Conservation (phyloP, 108 stramenopile genomes). For the Nannochloropsis salina region DNA sequence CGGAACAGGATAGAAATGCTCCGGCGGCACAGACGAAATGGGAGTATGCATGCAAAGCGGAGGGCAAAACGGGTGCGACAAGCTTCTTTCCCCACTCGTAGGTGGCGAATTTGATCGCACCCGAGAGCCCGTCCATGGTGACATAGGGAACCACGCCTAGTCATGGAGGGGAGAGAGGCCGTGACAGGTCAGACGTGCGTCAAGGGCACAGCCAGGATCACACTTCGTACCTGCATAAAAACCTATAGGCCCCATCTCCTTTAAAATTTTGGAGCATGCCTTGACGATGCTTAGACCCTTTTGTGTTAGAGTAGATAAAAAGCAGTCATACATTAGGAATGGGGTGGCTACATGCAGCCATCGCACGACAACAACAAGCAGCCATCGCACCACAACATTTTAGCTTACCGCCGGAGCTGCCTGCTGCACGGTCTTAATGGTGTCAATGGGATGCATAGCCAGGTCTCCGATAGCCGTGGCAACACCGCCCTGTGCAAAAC, state of each 20-base stretch:
- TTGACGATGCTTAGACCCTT: slow-evolving; percentile 6
- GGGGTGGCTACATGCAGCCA: not conserved
- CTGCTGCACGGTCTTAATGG: slow-evolving; percentile 36
- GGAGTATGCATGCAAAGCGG: slow-evolving; percentile 25
- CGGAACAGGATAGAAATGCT: slow-evolving; percentile 52
- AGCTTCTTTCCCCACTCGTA: slow-evolving; percentile 42
- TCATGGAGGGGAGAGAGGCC: not conserved
- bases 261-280: slow-evolving; percentile 23
- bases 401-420: not conserved
- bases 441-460: slow-evolving; percentile 36
- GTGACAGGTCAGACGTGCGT: not conserved
- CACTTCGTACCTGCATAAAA: not conserved
- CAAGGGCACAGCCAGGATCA: slow-evolving; percentile 37
- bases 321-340: not conserved
- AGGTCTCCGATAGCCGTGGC: slow-evolving; percentile 30
- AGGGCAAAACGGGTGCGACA: slow-evolving; percentile 24
- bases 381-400: not conserved
- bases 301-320: not conserved
- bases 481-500: slow-evolving; percentile 23
- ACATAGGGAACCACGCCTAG: slow-evolving; percentile 52
- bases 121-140: slow-evolving; percentile 48
- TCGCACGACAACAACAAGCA: not conserved
- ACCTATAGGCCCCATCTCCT: not conserved
- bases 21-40: slow-evolving; percentile 48
- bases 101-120: slow-evolving; percentile 58